Evolutionary conservation across 768 basidiomycete genomes (phyloP), one percentile per base, ranked within the genome.

Genomic region (Rossbeevera mucosa): DNA sequence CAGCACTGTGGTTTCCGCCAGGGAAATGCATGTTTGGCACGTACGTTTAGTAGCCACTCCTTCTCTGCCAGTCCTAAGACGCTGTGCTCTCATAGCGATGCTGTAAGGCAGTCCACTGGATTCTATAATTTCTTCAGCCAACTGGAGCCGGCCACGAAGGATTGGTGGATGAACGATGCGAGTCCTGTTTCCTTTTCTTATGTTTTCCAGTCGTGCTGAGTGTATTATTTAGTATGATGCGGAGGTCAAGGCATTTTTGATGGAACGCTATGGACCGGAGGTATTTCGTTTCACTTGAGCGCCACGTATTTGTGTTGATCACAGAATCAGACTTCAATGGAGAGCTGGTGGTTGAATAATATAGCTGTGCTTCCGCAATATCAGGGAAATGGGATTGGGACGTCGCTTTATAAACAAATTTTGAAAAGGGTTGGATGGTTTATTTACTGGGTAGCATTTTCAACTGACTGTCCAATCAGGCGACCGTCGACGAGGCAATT

Each of bases 81-180:
- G 7, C 9, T n/a, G 9, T 25, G 13, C 25, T 25, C 9, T 40
- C 11, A 20, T 26, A 50, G 52, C 8, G 48, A 53, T 1, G 47
- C 43, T 18, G 16, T 16, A 12, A 30, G 52, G 25, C 30, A 18
- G 4, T 18, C 24, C 7, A 22, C 41, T 7, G 52, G 47, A 3
- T 50, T 53, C 47, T 6, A 43, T 7, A 2, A 6, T 9, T 53
- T 53, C 41, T 50, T 49, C n/a, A n/a, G 2, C 12, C 41, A 50
- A 22, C 30, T 53, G 12, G 52, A 50, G 21, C 40, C 18, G 12
- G 41, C 47, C 16, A 11, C 52, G 2, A 33, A 53, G 14, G 41
- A 53, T n/a, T 53, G 52, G 52, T 53, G 52, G 52, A 8, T 43
- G 3, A 43, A 50, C 1, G 52, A 53, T 9, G 52, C 16, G 11